Conservation (phyloP, 768 basidiomycete species). For the Mycena vulgaris region DNA sequence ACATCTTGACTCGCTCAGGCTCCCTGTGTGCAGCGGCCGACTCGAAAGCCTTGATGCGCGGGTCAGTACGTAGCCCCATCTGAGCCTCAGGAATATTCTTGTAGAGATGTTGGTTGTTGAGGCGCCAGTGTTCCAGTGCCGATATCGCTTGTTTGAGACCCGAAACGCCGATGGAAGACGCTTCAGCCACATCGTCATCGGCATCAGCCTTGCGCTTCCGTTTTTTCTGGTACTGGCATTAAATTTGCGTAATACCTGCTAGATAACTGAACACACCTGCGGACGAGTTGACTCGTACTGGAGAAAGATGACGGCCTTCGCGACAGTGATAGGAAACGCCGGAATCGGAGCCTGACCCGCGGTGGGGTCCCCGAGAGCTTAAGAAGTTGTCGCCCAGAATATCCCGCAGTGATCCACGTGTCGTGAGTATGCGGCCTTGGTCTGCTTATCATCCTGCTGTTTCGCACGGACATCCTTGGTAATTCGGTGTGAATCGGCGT, state of each 20-base stretch:
- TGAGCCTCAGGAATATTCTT: constrained; percentile 7
- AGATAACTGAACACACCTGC: constrained; percentile 34
- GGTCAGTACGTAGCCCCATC: not conserved
- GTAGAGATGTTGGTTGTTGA: constrained; percentile 9
- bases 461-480: not conserved
- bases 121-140: constrained; percentile 5
- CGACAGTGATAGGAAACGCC: constrained; percentile 37
- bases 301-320: constrained; percentile 44
- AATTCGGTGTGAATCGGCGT: not conserved
- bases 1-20: constrained; percentile 8
- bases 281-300: constrained; percentile 39
- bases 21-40: not conserved
- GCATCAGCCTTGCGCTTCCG: constrained; percentile 1
- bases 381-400: not conserved
- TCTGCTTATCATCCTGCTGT: constrained; percentile 2
- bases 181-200: not conserved
- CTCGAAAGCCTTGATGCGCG: constrained; percentile 16
- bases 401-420: not conserved
- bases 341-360: constrained; percentile 18
- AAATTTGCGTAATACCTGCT: not conserved
- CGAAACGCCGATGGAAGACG: constrained; percentile 10
- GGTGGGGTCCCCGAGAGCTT: not conserved
- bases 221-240: constrained; percentile 2
- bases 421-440: not conserved
- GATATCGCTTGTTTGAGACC: constrained; percentile 17